Base-by-base conservation (phyloP, 2,329 filamentous ascomycete genomes). In the Endocalyx cinctus region DNA sequence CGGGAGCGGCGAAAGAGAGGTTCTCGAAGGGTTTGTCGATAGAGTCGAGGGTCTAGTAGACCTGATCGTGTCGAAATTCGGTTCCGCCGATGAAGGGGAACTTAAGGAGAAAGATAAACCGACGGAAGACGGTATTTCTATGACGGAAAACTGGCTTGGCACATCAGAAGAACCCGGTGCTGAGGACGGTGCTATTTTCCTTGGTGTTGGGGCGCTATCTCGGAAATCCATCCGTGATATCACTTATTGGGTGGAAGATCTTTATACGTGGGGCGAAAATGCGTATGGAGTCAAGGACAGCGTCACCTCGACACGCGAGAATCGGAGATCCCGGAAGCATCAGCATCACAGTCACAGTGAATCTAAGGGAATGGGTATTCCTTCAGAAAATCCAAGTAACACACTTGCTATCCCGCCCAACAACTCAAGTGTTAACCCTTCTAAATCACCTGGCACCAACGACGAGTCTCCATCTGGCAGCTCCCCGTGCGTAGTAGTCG, bases 1-100 rank as follows among this genome's bases (percentile, higher is more conserved):
- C 57, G 90, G 90, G 5, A 96, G 90, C 55, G 88, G 88, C 19
- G 90, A 97, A 64, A 74, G 90, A 49, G 90, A 94, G 49, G 90
- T 97, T 1, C 67, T 98, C 2, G 90, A 97, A 58, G 87, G 87
- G n/a, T 78, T 95, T 41, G 79, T 87, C 2, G 73, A 72, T 8
- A 72, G 85, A 35, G 85, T 87, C 16, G 82, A 92, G 32, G 92
- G 92, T 1, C 69, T 98, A 25, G 75, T 94, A 5, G 92, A 98
- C 59, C 60, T 97, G 30, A 69, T 96, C 26, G 88, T 96, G 4
- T 88, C 86, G 27, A 82, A 84, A 46, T 97, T 94, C 57, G 90
- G 87, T 12, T 48, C 55, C 15, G 44, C 43, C 7, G 57, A 59
- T n/a, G n/a, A n/a, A n/a, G n/a, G n/a, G n/a, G n/a, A n/a, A n/a